phyloP scores from a whole-genome alignment of 2,329 filamentous ascomycete species.

The Aspergillus sp. region DNA sequence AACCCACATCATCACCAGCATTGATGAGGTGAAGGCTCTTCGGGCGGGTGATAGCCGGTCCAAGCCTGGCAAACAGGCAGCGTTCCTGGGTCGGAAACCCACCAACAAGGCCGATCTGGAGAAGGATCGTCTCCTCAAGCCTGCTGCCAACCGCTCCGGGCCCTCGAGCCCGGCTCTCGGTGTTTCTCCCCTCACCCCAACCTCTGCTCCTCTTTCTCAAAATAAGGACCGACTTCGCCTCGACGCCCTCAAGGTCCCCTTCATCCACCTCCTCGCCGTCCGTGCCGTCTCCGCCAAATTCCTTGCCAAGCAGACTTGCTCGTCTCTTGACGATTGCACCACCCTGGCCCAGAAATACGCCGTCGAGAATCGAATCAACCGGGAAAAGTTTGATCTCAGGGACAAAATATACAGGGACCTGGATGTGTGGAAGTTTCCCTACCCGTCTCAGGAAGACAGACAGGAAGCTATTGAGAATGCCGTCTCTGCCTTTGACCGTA shows the following conservation, averaged over 20 bases:
- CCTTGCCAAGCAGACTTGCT: slow-evolving; percentile 43
- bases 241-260: slow-evolving; percentile 41
- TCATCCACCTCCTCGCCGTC: slow-evolving; percentile 52
- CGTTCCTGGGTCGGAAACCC: slow-evolving; percentile 23
- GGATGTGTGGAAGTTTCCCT: slow-evolving; percentile 58
- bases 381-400: slow-evolving; percentile 49
- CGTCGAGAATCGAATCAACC: slow-evolving; percentile 43
- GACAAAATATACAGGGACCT: slow-evolving; percentile 59
- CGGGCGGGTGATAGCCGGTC: slow-evolving; percentile 29
- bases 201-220: slow-evolving; percentile 34
- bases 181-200: slow-evolving; percentile 36
- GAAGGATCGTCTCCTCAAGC: slow-evolving; percentile 38
- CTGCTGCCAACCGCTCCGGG: slow-evolving; percentile 32
- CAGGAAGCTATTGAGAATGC: slow-evolving; percentile 58
- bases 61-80: slow-evolving; percentile 23
- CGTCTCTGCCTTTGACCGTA: slow-evolving; percentile 59
- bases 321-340: slow-evolving; percentile 45
- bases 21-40: slow-evolving; percentile 33
- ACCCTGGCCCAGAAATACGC: slow-evolving; percentile 50
- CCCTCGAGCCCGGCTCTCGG: slow-evolving; percentile 39
- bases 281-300: slow-evolving; percentile 44
- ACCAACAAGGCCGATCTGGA: slow-evolving; percentile 36
- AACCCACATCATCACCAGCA: slow-evolving; percentile 35
- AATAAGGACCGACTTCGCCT: slow-evolving; percentile 35
- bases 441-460: slow-evolving; percentile 51